Base-by-base conservation (phyloP, 2,329 filamentous ascomycete genomes). In the Ploettnerulaceae sp. region DNA sequence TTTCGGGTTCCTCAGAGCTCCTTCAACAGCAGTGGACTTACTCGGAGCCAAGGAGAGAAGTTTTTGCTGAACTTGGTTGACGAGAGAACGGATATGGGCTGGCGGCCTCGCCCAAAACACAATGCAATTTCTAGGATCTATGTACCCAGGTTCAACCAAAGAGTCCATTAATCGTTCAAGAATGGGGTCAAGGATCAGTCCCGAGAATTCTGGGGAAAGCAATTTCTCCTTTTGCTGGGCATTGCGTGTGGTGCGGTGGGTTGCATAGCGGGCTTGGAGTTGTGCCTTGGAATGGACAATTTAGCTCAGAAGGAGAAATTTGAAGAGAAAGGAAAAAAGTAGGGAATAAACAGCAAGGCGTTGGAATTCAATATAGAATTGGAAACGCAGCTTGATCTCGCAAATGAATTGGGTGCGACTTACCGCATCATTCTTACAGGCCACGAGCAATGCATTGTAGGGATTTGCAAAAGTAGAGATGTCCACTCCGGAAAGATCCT, bases 51-150 rank as follows among this genome's bases (percentile, higher is more conserved):
- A 74, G 15, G 72, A 67, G 47, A 73, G 71, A 37, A 94, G 69
- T 58, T 79, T 74, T 39, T 73, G 65, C 66, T 96, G 91, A 22
- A 96, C 68, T 47, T 76, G 74, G 2, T 70, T 67, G 2, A 91
- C 79, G 48, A 97, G 68, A 15, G 75, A 68, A 35, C 84, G 72
- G 14, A 96, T 72, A 56, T 84, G 79, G 35, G 78, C 68, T 0
- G 90, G 86, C 12, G 91, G 91, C 5, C 90, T 75, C 3, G 86
- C 88, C 89, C 89, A 96, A 61, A 96, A 82, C 0, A 89, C 86
- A 8, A 96, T 72, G 62, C 90, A 94, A 60, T 95, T 76, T 31
- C 91, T 74, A 32, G 79, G 77, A 63, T 97, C 91, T 41, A 72
- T 65, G 62, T 85, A 95, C 1, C 78, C 79, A 1, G 81, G 82